Evolutionary conservation across 2,329 filamentous ascomycete species (phyloP), one percentile per base, ranked within the genome.

Genomic region (Aspergillus sp.): DNA sequence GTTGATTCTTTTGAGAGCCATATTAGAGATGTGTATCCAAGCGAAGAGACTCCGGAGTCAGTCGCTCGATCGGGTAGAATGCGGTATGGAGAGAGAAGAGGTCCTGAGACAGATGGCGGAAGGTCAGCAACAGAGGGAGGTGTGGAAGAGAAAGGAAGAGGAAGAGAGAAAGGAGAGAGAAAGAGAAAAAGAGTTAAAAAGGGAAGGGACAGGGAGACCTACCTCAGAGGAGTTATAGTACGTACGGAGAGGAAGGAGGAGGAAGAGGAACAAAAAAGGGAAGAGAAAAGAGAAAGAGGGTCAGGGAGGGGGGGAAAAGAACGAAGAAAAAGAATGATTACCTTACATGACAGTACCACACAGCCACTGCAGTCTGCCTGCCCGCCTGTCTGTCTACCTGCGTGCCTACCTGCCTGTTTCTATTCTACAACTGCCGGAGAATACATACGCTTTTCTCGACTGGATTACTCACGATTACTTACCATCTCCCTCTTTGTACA

Each of bases 1-100:
- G 60, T 68, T 68, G 57, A 69, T 69, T 52, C 66, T 58, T 63
- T 69, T 69, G 39, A 68, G 60, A 57, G 66, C 66, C 66, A 69
- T 69, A 37, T 47, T 47, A 51, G 51, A 35, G 31, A 32, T 26
- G 40, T n/a, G 29, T 43, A 40, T 37, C 24, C 24, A 25, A 15
- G 24, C 15, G 14, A 26, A 12, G 28, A 26, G 28, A 26, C 24
- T 22, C 30, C 15, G 12, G 29, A 28, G 14, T 26, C 34, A 29
- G n/a, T 32, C 29, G 31, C 26, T 33, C 24, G 22, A 28, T 28
- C 32, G 30, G 30, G 32, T 26, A 37, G 27, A 25, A 31, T 29
- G 26, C 26, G 34, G 39, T 39, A 44, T 42, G 12, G 39, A 38
- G 15, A 33, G 24, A 34, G 10, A 36, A 26, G 19, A 35, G 24